Evolutionary conservation across 495 filamentous ascomycete genomes (phyloP).

Genomic region (Hypoxylon trugodes): DNA sequence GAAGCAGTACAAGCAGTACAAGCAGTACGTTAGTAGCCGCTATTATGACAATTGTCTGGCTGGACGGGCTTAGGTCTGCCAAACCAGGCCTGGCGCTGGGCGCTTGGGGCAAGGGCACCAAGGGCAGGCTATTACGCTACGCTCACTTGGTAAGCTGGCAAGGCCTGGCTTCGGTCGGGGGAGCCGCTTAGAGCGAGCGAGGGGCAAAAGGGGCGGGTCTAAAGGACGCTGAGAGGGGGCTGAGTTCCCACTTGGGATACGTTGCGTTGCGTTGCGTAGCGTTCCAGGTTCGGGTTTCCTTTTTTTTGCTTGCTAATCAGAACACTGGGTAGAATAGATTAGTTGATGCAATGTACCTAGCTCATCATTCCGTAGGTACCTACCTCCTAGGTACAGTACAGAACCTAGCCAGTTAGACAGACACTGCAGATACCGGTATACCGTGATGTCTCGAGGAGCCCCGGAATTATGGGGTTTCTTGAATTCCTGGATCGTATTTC

Average conservation of each 20-base stretch:
- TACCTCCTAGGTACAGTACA: no score
- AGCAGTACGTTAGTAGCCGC: no score
- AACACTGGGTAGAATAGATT: not conserved
- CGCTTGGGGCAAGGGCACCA: conserved; percentile 7
- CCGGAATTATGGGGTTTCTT: no score
- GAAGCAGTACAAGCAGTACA: conserved; percentile 2
- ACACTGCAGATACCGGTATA: no score
- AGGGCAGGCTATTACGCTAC: conserved; percentile 19
- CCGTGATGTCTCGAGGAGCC: no score
- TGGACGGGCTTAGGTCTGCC: conserved; percentile 25
- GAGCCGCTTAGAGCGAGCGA: conserved; percentile 26
- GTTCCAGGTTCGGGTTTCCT: conserved; percentile 1
- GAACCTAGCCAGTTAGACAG: no score
- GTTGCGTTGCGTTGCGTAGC: conserved; percentile 22
- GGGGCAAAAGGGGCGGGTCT: conserved; percentile 39
- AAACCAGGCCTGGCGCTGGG: conserved; percentile 28
- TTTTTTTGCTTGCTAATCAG: conserved; percentile 34
- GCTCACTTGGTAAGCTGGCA: conserved; percentile 17
- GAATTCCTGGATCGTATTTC: no score
- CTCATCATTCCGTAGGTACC: no score
- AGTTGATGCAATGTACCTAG: conserved; percentile 21
- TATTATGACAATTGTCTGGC: conserved; percentile 9
- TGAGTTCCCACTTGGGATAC: conserved; percentile 30
- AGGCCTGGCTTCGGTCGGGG: conserved; percentile 9
- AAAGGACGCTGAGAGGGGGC: conserved; percentile 16